A percentile compares a stretch with the other conserved stretches of the same genome.
phyloP scores from a whole-genome alignment of 106 monocot species.

The Posidonia australis region DNA sequence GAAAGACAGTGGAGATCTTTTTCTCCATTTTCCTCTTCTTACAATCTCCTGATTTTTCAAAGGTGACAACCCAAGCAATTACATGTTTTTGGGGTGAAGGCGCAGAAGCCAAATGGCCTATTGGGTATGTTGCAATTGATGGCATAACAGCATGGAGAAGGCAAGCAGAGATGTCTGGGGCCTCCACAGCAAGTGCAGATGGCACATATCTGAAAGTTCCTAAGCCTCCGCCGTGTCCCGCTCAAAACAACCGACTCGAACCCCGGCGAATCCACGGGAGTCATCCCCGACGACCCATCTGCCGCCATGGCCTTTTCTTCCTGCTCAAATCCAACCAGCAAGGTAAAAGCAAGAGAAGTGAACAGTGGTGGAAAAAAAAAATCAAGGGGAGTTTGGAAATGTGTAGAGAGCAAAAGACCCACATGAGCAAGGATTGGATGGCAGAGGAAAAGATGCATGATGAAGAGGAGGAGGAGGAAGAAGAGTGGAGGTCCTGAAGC shows the following conservation, averaged over 20 bases:
- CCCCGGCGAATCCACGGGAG: constrained; percentile 5
- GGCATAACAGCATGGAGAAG: constrained; percentile 92
- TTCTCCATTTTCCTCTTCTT: too few relatives aligned
- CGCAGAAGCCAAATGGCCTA: constrained; percentile 85
- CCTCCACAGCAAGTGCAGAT: constrained; percentile 97
- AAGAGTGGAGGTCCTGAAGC: not conserved
- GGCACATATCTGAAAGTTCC: constrained; percentile 79
- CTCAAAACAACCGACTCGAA: constrained; percentile 10
- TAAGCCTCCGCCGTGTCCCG: constrained; percentile 34
- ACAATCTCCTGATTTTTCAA: constrained; percentile 2
- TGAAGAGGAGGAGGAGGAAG: not conserved
- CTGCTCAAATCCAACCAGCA: not conserved
- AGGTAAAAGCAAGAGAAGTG: not conserved
- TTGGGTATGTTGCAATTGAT: constrained; percentile 99
- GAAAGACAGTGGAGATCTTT: too few relatives aligned
- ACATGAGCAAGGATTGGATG: constrained; percentile 4
- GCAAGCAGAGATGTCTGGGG: constrained; percentile 55
- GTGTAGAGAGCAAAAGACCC: constrained; percentile 1
- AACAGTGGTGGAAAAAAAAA: not conserved
- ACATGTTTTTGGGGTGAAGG: constrained; percentile 81
- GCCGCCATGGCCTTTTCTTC: constrained; percentile 3
- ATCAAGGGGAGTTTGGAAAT: not conserved
- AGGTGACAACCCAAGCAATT: constrained; percentile 80
- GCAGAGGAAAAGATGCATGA: not conserved
- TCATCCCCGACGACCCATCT: constrained; percentile 14